Conservation (phyloP, 2,329 filamentous ascomycete species). For the Colletotrichum sp. region DNA sequence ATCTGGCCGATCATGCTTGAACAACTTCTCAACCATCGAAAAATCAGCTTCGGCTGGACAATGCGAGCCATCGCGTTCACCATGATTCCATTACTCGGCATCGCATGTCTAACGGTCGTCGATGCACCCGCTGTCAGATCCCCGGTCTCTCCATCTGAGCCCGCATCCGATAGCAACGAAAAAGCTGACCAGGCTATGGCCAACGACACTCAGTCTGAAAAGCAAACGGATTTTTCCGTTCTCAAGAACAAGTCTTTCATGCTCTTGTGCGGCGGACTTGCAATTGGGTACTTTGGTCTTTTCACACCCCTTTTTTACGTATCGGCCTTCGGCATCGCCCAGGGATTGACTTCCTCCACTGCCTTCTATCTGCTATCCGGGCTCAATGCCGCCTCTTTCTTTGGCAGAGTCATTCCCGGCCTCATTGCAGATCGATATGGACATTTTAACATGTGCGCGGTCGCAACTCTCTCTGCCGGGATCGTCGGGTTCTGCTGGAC, state of each 20-base stretch:
- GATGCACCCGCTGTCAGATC: background rate
- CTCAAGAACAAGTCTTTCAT: slow-evolving; percentile 21
- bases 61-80: background rate
- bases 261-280: background rate
- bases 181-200: background rate
- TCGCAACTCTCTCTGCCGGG: slow-evolving; percentile 30
- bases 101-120: slow-evolving; percentile 23
- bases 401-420: slow-evolving; percentile 57
- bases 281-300: slow-evolving; percentile 35
- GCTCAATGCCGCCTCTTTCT: slow-evolving; percentile 61
- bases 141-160: background rate
- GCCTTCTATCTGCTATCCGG: slow-evolving; percentile 68
- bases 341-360: slow-evolving; percentile 51
- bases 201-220: background rate
- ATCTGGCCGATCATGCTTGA: slow-evolving; percentile 13
- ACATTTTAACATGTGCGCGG: slow-evolving; percentile 45
- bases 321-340: slow-evolving; percentile 56
- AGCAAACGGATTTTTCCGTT: slow-evolving; percentile 10
- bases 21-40: background rate
- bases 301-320: slow-evolving; percentile 61
- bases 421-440: slow-evolving; percentile 55
- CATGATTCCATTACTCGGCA: background rate
- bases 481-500: slow-evolving; percentile 49
- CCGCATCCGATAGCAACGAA: background rate
- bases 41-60: slow-evolving; percentile 3